These are phyloP conservation scores for Silybum marianum DNA, from an alignment of 129 eudicot species.

Conservation along the genomic window DNA sequence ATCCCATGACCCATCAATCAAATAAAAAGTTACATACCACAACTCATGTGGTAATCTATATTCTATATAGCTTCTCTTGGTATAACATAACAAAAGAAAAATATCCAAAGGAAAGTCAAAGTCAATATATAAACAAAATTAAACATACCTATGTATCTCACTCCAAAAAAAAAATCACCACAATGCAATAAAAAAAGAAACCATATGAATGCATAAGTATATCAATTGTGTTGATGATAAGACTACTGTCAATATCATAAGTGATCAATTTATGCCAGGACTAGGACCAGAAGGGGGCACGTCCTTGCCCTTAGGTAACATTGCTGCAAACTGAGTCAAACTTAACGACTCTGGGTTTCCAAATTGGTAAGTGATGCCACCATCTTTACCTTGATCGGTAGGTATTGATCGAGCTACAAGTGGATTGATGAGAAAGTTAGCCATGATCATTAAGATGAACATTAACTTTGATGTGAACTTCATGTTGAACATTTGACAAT, in stretches of 20 bases:
- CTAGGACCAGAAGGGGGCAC: slow-evolving; percentile 55
- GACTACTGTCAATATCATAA: not conserved
- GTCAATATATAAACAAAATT: not conserved
- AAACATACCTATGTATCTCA: not conserved
- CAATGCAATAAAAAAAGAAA: not conserved
- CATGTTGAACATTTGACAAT: not conserved
- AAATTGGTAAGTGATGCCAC: not conserved
- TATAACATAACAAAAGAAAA: not conserved
- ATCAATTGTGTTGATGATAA: not conserved
- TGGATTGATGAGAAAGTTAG: not conserved
- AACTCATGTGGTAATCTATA: not conserved
- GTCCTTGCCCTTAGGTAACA: slow-evolving; percentile 43
- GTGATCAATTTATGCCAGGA: slow-evolving; percentile 33
- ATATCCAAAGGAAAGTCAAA: not conserved
- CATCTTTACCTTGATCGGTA: not conserved
- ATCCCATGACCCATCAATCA: not conserved
- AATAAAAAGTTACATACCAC: not conserved
- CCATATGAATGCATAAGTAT: not conserved
- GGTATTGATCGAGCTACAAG: slow-evolving; percentile 24
- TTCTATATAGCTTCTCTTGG: not conserved
- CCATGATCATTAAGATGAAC: slow-evolving; percentile 20
- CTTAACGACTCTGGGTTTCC: slow-evolving; percentile 12
- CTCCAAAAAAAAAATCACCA: not conserved
- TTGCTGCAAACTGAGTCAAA: slow-evolving; percentile 26
- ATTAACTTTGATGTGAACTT: not conserved